Evolutionary conservation across 257 asterid genomes (phyloP), one percentile per base, ranked within the genome.

Genomic region (Salvia splendens): DNA sequence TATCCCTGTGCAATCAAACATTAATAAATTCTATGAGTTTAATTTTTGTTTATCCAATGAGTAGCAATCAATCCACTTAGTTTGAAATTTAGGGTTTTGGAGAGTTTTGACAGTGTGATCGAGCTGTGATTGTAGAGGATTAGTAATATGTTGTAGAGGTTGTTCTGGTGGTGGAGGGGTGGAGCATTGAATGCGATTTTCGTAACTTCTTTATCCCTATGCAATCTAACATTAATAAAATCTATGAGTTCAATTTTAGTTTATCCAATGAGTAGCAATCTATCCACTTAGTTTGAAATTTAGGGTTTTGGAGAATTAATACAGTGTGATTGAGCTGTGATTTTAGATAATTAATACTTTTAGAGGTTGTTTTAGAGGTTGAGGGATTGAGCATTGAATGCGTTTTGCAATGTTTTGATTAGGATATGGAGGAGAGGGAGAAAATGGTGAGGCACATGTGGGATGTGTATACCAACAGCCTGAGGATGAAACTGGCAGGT

Each of bases 391-490:
- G 2, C 30, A 24, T 24, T 24, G 1, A 20, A 20, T 20, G 24
- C 24, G 24, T 45, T 57, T 40, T 53, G 8, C 32, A 2, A 48
- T 68, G 28, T 48, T 62, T 58, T 75, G 11, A 15, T 67, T 73
- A 92, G 98, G 95, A 84, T 84, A 71, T 92, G 87, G 98, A 92
- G 86, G 98, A 92, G 80, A 89, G 98, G 77, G 96, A 87, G 91
- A 85, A 83, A 73, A 45, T 87, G 84, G 98, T 89, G 88, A 83
- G 80, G 80, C 95, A 85, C 64, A 87, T 89, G 95, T 92, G 98
- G 98, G 95, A 89, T 78, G 95, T 89, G 73, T 92, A 92, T 43
- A 80, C 86, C 54, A 85, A 82, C 68, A 79, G 88, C 75, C 84
- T 77, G 49, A 85, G 91, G 74, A 78, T 84, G 77, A 87, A 82